phyloP scores from a whole-genome alignment of 176 grass and related monocot species.

The Ampelocalamus luodianensis region DNA sequence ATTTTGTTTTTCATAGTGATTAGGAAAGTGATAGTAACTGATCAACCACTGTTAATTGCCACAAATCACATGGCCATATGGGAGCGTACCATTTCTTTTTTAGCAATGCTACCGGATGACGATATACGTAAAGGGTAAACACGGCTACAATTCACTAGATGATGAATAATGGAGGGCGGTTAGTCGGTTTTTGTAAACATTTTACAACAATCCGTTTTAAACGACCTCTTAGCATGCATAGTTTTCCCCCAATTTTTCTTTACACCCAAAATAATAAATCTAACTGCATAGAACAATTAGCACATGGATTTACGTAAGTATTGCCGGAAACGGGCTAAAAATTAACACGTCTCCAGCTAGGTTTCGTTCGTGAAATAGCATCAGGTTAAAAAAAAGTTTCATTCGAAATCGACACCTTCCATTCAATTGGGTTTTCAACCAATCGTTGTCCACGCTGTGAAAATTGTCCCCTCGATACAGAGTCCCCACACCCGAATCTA shows the following conservation, averaged over 20 bases:
- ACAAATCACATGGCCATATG: too few species aligned
- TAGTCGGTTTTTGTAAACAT: background rate
- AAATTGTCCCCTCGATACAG: background rate
- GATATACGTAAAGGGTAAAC: background rate
- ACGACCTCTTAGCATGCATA: background rate
- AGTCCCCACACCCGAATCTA: background rate
- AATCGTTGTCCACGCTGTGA: too few species aligned
- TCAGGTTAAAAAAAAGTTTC: background rate
- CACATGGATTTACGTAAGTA: background rate
- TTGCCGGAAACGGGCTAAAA: background rate
- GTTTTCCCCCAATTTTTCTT: background rate
- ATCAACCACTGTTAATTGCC: slow-evolving; percentile 4
- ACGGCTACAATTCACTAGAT: background rate
- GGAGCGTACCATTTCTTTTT: background rate
- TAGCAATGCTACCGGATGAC: background rate
- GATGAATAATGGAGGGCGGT: background rate
- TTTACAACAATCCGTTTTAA: background rate
- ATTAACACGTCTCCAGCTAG: background rate
- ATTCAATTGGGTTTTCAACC: background rate
- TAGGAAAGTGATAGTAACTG: slow-evolving; percentile 19
- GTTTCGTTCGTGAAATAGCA: background rate
- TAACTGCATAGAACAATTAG: too few species aligned
- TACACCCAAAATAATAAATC: too few species aligned
- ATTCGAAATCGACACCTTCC: background rate
- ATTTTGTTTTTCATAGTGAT: background rate